Conservation (phyloP, 2,329 filamentous ascomycete genomes). For the Sporothrix luriei region DNA sequence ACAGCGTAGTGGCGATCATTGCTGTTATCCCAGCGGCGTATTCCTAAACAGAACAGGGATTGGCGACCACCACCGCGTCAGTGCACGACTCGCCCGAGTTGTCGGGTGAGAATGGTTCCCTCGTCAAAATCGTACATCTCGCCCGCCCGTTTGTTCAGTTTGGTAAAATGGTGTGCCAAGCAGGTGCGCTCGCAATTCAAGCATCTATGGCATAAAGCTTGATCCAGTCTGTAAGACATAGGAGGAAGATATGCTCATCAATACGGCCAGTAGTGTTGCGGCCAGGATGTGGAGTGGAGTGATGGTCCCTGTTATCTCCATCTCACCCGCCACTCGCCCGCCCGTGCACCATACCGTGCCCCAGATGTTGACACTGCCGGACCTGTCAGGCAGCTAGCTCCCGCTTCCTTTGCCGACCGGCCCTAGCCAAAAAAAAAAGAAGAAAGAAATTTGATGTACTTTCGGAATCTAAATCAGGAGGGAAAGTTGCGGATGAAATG, state of each 20-base stretch:
- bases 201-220: too few species aligned
- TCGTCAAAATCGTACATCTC: too few species aligned
- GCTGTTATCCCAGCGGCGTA: too few species aligned
- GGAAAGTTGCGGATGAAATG: not conserved
- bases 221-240: too few species aligned
- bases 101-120: too few species aligned
- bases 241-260: too few species aligned
- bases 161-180: too few species aligned
- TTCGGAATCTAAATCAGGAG: not conserved
- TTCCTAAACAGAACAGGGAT: too few species aligned
- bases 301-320: not conserved
- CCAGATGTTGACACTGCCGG: constrained; percentile 1
- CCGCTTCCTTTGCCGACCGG: not conserved
- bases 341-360: not conserved
- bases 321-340: constrained; percentile 14
- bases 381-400: not conserved
- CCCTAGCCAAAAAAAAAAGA: not conserved
- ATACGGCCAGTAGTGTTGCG: not conserved
- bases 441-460: too few species aligned
- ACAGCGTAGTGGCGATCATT: too few species aligned
- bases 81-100: not conserved
- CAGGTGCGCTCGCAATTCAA: too few species aligned
- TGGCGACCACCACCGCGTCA: not conserved
- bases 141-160: too few species aligned
- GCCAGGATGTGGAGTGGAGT: not conserved